Conservation (phyloP, 345 rosid species). For the Theobroma cacao region DNA sequence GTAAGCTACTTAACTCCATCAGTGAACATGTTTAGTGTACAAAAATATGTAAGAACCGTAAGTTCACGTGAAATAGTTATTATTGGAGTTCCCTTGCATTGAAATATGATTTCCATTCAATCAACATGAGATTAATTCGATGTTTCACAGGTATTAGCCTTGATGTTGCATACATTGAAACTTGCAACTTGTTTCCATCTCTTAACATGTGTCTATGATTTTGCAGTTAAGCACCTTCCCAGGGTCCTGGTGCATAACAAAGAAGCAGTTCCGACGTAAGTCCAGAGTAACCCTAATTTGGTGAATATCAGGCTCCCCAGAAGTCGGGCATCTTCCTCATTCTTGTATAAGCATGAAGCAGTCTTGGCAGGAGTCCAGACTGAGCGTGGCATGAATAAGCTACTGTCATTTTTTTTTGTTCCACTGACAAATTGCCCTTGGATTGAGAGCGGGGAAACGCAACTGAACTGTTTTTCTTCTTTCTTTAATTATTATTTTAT, state of each 20-base stretch:
- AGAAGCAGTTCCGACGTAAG: slow-evolving; percentile 65
- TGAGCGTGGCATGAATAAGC: not conserved
- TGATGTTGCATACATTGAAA: not conserved
- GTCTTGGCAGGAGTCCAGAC: not conserved
- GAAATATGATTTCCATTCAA: not conserved
- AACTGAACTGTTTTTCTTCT: not conserved
- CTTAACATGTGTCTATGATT: not conserved
- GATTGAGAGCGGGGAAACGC: not conserved
- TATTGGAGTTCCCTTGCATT: not conserved
- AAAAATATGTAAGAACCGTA: not conserved
- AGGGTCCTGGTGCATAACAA: slow-evolving; percentile 74
- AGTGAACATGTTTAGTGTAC: not conserved
- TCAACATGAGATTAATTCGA: not conserved
- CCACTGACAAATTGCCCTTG: not conserved
- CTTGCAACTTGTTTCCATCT: no score
- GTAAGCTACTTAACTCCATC: slow-evolving; percentile 42
- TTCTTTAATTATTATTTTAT: not conserved
- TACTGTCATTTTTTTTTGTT: not conserved
- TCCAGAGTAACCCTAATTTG: slow-evolving; percentile 51
- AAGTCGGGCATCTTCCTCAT: not conserved
- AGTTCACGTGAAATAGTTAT: not conserved
- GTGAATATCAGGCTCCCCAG: slow-evolving; percentile 30
- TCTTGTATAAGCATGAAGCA: not conserved
- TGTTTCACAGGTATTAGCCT: not conserved
- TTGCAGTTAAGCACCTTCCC: slow-evolving; percentile 81